Percentiles rank a stretch among this genome's conserved stretches.
Evolutionary conservation across 1,139 yeast species (phyloP).

Genomic region (Geotrichum phurueaensis): DNA sequence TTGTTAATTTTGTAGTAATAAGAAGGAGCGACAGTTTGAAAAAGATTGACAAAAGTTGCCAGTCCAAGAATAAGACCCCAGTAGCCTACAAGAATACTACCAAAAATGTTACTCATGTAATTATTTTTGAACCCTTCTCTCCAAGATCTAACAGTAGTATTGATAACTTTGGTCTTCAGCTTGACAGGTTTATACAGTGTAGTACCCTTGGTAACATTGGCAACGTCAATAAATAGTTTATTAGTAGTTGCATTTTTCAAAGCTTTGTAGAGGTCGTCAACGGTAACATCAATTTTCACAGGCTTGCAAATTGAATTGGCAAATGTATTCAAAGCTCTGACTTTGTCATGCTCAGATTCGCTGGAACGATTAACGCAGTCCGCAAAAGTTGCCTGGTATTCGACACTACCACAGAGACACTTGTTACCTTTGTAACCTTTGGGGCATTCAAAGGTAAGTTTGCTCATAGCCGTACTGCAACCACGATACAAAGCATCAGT

Average conservation of each 20-base stretch:
- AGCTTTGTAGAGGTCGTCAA: neutral
- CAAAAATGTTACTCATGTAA: constrained; percentile 12
- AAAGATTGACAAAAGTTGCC: constrained; percentile 23
- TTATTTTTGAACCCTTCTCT: neutral
- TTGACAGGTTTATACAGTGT: constrained; percentile 4
- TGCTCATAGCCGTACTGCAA: neutral
- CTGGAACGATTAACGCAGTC: constrained; percentile 6
- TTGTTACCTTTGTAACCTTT: neutral
- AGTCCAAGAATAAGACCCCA: constrained; percentile 24
- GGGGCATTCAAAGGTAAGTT: constrained; percentile 8
- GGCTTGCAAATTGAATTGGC: neutral
- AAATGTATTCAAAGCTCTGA: constrained; percentile 1
- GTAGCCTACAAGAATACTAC: constrained; percentile 25
- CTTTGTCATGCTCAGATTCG: neutral
- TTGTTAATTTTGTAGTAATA: constrained; percentile 7
- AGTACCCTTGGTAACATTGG: neutral
- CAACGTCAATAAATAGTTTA: constrained; percentile 5
- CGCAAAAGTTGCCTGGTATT: constrained; percentile 11
- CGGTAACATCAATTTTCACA: neutral
- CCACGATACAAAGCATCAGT: constrained; percentile 6
- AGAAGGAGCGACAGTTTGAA: constrained; percentile 9
- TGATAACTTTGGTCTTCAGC: neutral
- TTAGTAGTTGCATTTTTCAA: constrained; percentile 7
- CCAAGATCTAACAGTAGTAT: neutral
- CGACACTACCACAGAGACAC: constrained; percentile 9